phyloP scores from a whole-genome alignment of 1,139 yeast genomes.

The Komagataea norvegica region DNA sequence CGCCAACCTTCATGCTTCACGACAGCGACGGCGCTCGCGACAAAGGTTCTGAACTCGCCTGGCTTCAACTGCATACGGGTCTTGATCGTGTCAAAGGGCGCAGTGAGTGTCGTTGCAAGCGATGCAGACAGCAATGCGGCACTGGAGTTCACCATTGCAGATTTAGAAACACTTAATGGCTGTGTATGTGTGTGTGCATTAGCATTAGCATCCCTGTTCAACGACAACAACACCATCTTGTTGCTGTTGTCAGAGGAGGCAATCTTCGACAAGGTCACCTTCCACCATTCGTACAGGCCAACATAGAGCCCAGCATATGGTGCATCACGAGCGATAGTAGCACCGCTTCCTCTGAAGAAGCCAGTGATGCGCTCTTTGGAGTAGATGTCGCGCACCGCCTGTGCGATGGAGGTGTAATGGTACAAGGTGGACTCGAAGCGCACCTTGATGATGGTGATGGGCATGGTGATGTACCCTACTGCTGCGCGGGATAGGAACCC shows the following conservation, averaged over 20 bases:
- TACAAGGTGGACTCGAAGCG: constrained; percentile 79
- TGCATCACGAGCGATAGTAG: constrained; percentile 86
- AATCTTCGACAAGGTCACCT: constrained; percentile 26
- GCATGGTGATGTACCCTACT: constrained; percentile 93
- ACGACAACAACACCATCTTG: not conserved
- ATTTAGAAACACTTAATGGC: constrained; percentile 30
- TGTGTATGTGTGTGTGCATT: not conserved
- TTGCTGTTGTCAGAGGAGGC: too few species aligned
- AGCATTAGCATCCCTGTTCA: not conserved
- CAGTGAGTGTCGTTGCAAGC: constrained; percentile 79
- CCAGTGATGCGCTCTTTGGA: constrained; percentile 50
- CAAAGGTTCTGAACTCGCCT: constrained; percentile 36
- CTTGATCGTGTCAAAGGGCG: constrained; percentile 93
- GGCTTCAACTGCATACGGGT: constrained; percentile 82
- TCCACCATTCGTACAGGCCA: constrained; percentile 72
- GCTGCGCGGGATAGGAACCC: constrained; percentile 79
- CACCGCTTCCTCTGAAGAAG: constrained; percentile 82
- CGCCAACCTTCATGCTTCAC: constrained; percentile 53
- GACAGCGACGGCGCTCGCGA: constrained; percentile 36
- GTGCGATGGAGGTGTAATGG: constrained; percentile 58
- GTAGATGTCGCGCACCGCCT: constrained; percentile 59
- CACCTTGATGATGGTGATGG: constrained; percentile 90
- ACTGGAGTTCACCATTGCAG: constrained; percentile 60
- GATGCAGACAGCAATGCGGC: constrained; percentile 76
- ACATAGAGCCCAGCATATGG: constrained; percentile 96